A percentile compares a stretch with the other conserved stretches of the same genome.
Conservation (phyloP, 2,329 filamentous ascomycete species). For the Kalaharituber pfeilii region DNA sequence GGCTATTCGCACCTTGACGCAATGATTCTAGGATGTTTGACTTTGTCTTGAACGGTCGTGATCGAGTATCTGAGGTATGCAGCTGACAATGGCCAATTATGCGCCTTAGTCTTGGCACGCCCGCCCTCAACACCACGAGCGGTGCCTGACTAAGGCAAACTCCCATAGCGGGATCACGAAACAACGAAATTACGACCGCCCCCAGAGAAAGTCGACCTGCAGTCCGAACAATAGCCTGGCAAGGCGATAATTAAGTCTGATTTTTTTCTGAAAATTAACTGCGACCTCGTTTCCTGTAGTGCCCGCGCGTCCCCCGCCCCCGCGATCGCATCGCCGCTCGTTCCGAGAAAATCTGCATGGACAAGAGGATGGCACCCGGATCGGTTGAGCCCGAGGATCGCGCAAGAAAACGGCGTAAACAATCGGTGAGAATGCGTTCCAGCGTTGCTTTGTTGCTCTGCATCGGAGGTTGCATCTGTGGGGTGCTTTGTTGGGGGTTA, state of each 20-base stretch:
- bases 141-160: background rate
- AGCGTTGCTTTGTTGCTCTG: background rate
- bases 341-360: conserved; percentile 7
- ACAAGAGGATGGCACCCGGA: conserved; percentile 15
- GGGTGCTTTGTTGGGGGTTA: background rate
- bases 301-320: background rate
- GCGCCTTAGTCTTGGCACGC: background rate
- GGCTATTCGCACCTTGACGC: no score
- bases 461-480: background rate
- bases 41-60: no score
- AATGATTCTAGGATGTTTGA: no score
- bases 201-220: background rate
- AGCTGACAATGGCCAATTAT: background rate
- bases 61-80: no score
- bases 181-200: background rate
- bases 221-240: background rate
- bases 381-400: conserved; percentile 18
- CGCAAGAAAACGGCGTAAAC: conserved; percentile 18
- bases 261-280: background rate
- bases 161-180: background rate
- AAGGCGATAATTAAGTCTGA: background rate
- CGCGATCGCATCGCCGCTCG: background rate
- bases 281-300: background rate
- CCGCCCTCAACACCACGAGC: background rate
- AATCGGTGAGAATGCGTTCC: conserved; percentile 16